phyloP scores from a whole-genome alignment of 441 rosid genomes.

The Manihot esculenta region DNA sequence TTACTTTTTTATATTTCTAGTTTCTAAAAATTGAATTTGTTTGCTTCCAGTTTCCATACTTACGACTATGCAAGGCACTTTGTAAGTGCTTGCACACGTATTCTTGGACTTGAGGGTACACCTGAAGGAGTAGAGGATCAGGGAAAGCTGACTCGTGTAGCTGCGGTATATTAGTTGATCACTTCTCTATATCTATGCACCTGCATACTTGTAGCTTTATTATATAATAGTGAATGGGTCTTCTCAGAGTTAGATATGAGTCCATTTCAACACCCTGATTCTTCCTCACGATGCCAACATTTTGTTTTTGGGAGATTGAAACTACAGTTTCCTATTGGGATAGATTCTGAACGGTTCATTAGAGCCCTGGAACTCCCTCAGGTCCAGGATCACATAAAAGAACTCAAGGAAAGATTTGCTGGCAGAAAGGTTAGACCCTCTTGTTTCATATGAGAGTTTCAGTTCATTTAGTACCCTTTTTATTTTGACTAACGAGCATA shows the following conservation, averaged over 20 bases:
- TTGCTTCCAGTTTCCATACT: conserved; percentile 58
- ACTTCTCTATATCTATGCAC: conserved; percentile 14
- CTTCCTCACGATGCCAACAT: conserved; percentile 29
- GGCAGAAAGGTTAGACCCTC: conserved; percentile 57
- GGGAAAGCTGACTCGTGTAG: conserved; percentile 74
- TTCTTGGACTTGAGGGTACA: conserved; percentile 84
- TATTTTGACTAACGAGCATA: conserved; percentile 8
- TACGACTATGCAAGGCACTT: conserved; percentile 87
- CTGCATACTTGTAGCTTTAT: conserved; percentile 11
- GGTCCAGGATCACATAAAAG: conserved; percentile 70
- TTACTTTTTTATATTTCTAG: neutral
- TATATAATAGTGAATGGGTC: conserved; percentile 5
- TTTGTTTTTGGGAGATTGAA: conserved; percentile 36
- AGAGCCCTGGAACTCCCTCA: conserved; percentile 58
- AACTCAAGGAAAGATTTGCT: conserved; percentile 63
- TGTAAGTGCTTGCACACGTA: conserved; percentile 87
- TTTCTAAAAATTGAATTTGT: conserved; percentile 16
- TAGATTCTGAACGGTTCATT: conserved; percentile 72
- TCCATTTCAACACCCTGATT: conserved; percentile 13
- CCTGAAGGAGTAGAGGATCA: conserved; percentile 89
- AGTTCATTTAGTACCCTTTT: conserved; percentile 1
- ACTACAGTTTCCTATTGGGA: conserved; percentile 79
- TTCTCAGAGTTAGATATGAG: conserved; percentile 8
- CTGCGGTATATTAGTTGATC: conserved; percentile 54
- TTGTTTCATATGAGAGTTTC: neutral